Evolutionary conservation across 2,329 filamentous ascomycete species (phyloP).

Genomic region (Ophiobolus disseminans): DNA sequence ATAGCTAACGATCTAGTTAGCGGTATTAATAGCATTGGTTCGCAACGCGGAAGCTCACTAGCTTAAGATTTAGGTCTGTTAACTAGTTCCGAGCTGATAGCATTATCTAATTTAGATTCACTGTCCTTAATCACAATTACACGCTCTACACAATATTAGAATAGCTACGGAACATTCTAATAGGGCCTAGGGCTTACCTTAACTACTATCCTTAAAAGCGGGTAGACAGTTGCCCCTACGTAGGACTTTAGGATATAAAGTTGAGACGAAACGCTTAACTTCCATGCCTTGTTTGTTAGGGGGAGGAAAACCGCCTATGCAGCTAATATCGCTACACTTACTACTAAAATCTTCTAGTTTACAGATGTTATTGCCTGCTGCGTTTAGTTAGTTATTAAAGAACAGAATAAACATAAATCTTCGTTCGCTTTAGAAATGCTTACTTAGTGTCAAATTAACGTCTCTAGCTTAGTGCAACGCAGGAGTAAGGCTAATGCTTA

Average conservation of each 20-base stretch:
- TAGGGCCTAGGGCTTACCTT: too few relatives aligned
- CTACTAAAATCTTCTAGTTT: slow-evolving; percentile 3
- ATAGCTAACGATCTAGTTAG: slow-evolving; percentile 9
- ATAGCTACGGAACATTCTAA: too few relatives aligned
- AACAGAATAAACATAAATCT: slow-evolving; percentile 5
- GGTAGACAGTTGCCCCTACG: slow-evolving; percentile 6
- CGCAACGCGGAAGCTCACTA: slow-evolving; percentile 4
- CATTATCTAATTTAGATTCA: too few relatives aligned
- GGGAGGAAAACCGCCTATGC: background rate
- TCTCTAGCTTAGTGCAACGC: slow-evolving; percentile 2
- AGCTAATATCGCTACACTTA: background rate
- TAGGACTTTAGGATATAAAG: slow-evolving; percentile 3
- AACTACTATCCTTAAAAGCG: slow-evolving; percentile 10
- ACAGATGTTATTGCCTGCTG: slow-evolving; percentile 1
- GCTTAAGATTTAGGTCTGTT: slow-evolving; percentile 5
- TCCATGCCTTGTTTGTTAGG: background rate
- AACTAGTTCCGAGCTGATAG: slow-evolving; percentile 2
- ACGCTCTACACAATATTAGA: too few relatives aligned
- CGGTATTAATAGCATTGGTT: slow-evolving; percentile 6
- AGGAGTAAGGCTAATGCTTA: slow-evolving; percentile 2
- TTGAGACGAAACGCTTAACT: slow-evolving; percentile 4
- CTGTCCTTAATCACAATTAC: too few relatives aligned
- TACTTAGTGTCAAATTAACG: slow-evolving; percentile 9
- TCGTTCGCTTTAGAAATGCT: slow-evolving; percentile 7
- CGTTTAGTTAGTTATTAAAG: slow-evolving; percentile 4